Evolutionary conservation across 192 early-diverging fungal genomes (phyloP).

Genomic region (Mortierella antarctica): DNA sequence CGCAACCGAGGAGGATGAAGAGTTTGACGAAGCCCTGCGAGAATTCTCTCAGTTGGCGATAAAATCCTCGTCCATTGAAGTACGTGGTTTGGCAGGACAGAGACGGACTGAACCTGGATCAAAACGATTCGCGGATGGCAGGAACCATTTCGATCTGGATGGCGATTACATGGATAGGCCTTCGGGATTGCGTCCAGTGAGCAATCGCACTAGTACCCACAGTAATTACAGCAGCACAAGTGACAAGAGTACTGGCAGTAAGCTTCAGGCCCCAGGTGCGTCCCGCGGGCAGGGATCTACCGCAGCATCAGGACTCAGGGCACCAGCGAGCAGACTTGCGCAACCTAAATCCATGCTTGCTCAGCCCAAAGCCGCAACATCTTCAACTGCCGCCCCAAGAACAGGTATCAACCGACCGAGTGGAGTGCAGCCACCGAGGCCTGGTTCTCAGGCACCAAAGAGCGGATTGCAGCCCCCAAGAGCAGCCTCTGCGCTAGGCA

Average conservation of each 20-base stretch:
- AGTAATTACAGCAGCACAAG: conserved; percentile 24
- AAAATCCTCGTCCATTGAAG: neutral
- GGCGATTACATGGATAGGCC: conserved; percentile 32
- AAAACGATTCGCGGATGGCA: conserved; percentile 21
- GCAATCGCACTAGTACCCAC: conserved; percentile 18
- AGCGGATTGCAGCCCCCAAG: neutral
- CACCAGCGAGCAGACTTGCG: conserved; percentile 12
- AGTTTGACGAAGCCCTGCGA: conserved; percentile 21
- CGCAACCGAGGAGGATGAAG: conserved; percentile 14
- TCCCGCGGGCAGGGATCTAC: conserved; percentile 12
- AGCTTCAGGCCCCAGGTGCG: conserved; percentile 7
- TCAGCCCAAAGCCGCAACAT: conserved; percentile 17
- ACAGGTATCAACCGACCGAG: conserved; percentile 16
- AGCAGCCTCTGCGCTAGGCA: conserved; percentile 2
- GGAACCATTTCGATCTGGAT: conserved; percentile 42
- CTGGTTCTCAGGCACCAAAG: conserved; percentile 8
- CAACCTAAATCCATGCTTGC: conserved; percentile 24
- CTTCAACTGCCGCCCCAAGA: conserved; percentile 10
- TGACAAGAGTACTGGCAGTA: conserved; percentile 11
- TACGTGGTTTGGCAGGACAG: conserved; percentile 12
- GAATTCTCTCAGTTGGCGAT: conserved; percentile 15
- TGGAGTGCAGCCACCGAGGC: conserved; percentile 22
- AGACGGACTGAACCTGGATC: neutral
- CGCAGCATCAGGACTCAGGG: conserved; percentile 30
- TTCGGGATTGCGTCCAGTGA: conserved; percentile 9